A percentile compares a stretch with the other conserved stretches of the same genome.
phyloP scores from a whole-genome alignment of 202 grass and related monocot genomes.

The Setaria italica region DNA sequence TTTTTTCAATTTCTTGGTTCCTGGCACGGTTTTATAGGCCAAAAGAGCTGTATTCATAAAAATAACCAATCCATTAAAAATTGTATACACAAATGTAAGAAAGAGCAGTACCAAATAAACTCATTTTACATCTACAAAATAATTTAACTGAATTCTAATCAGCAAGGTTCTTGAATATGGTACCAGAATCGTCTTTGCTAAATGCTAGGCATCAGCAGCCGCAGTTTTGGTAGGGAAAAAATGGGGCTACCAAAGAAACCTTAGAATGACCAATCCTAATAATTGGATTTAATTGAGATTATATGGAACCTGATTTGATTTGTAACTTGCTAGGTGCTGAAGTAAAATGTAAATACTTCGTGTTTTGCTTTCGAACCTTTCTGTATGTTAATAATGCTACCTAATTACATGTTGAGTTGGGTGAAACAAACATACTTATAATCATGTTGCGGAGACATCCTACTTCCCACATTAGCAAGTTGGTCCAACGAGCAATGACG shows the following conservation, averaged over 20 bases:
- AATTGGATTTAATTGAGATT: background rate
- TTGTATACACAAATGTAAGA: background rate
- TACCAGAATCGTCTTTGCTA: slow-evolving; percentile 16
- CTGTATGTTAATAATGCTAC: background rate
- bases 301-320: background rate
- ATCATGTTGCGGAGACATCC: slow-evolving; percentile 10
- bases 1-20: slow-evolving; percentile 92
- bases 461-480: slow-evolving; percentile 13
- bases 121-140: background rate
- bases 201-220: background rate
- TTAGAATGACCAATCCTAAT: slow-evolving; percentile 2
- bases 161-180: background rate
- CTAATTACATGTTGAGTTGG: background rate
- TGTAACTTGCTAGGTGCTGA: background rate
- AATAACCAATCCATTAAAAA: slow-evolving; percentile 28
- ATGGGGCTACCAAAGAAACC: background rate
- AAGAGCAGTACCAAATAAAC: background rate
- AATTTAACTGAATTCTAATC: background rate
- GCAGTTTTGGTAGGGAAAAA: background rate
- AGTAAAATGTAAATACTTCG: background rate
- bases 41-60: slow-evolving; percentile 73
- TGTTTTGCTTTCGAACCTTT: slow-evolving; percentile 13
- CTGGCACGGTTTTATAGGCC: slow-evolving; percentile 91
- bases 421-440: background rate
- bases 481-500: background rate